Percentiles rank a stretch among this genome's conserved stretches.
Conservation (phyloP, 2,329 filamentous ascomycete species). For the Aspergillus sergii region DNA sequence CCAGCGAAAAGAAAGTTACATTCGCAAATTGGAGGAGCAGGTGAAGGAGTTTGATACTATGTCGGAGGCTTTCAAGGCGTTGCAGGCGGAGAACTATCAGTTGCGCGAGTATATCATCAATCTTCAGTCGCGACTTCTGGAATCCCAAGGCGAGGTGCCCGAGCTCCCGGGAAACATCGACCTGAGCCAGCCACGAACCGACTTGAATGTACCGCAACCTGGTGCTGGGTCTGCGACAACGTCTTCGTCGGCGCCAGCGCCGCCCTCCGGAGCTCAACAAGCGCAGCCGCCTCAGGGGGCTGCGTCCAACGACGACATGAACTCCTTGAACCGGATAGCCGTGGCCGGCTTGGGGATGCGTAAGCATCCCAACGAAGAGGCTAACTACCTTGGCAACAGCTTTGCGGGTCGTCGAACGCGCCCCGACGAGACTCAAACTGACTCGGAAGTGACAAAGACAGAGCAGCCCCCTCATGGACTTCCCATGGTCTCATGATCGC, state of each 20-base stretch:
- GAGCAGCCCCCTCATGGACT: slow-evolving; percentile 30
- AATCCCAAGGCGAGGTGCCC: slow-evolving; percentile 80
- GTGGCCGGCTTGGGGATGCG: slow-evolving; percentile 48
- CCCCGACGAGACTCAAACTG: slow-evolving; percentile 31
- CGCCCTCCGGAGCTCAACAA: slow-evolving; percentile 26
- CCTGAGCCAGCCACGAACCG: slow-evolving; percentile 58
- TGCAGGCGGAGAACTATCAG: slow-evolving; percentile 86
- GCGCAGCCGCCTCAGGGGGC: slow-evolving; percentile 29
- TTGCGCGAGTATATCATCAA: slow-evolving; percentile 91
- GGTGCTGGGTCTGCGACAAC: slow-evolving; percentile 24
- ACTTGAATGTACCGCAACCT: slow-evolving; percentile 34
- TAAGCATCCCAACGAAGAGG: slow-evolving; percentile 44
- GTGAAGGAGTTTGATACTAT: slow-evolving; percentile 78
- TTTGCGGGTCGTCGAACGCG: slow-evolving; percentile 37
- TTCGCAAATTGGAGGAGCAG: slow-evolving; percentile 94
- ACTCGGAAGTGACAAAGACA: slow-evolving; percentile 31
- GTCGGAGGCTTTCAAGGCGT: slow-evolving; percentile 74
- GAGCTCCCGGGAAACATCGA: slow-evolving; percentile 80
- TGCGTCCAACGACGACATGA: slow-evolving; percentile 40
- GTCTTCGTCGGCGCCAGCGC: slow-evolving; percentile 24
- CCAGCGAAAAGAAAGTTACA: slow-evolving; percentile 96
- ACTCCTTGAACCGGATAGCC: slow-evolving; percentile 47
- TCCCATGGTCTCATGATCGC: slow-evolving; percentile 26
- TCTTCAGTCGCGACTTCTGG: slow-evolving; percentile 82
- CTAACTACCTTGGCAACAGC: slow-evolving; percentile 35